These are phyloP conservation scores for Allium fistulosum DNA, from an alignment of 106 monocot species.

Conservation along the genomic window DNA sequence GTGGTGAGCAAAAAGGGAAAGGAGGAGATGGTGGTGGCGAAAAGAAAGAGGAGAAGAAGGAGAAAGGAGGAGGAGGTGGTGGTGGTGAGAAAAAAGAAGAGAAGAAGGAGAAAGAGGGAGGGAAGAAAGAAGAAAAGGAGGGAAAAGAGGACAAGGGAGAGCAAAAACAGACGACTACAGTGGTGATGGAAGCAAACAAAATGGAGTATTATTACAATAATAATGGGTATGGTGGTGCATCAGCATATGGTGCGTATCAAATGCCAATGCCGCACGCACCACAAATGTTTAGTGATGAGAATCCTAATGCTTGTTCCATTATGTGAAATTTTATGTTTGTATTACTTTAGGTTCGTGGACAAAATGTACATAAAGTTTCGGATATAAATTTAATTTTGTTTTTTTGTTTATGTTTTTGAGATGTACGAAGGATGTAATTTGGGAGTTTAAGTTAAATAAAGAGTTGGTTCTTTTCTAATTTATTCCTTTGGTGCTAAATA, in stretches of 20 bases:
- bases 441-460: no score
- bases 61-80: slow-evolving; percentile 3
- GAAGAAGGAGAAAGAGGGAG: background rate
- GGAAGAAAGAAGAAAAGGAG: background rate
- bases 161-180: background rate
- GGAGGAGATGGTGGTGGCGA: slow-evolving; percentile 1
- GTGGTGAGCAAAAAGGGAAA: slow-evolving; percentile 3
- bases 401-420: no score
- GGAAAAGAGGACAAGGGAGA: background rate
- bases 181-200: slow-evolving; percentile 20
- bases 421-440: no score
- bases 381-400: background rate
- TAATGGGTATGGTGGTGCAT: background rate
- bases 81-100: background rate
- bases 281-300: slow-evolving; percentile 90
- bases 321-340: slow-evolving; percentile 40
- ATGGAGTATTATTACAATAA: slow-evolving; percentile 27
- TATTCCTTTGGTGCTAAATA: no score
- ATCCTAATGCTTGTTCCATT: slow-evolving; percentile 83
- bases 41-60: background rate
- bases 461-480: no score
- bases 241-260: slow-evolving; percentile 9
- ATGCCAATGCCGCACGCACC: slow-evolving; percentile 40
- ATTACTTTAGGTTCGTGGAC: background rate
- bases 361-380: background rate